Conservation (phyloP, 192 early-diverging fungal genomes). For the Backusella liffmaniae region DNA sequence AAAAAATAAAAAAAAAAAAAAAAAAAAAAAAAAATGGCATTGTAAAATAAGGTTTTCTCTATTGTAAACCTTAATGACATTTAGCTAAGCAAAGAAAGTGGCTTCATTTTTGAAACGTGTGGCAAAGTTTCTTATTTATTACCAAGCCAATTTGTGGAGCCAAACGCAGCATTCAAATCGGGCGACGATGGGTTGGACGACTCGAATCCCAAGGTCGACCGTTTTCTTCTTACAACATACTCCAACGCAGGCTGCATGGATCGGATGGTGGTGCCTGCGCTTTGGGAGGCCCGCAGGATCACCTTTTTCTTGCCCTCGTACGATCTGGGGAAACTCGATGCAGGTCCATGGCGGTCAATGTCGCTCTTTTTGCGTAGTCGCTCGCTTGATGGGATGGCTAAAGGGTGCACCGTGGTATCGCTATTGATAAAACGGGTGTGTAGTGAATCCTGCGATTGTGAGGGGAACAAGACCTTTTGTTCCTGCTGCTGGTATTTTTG, state of each 20-base stretch:
- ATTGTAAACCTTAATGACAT: too few relatives aligned
- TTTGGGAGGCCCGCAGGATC: not conserved
- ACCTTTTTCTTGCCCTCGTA: not conserved
- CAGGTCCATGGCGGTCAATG: slow-evolving; percentile 8
- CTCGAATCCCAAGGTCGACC: not conserved
- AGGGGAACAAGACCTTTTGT: not conserved
- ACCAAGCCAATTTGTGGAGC: slow-evolving; percentile 14
- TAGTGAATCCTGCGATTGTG: not conserved
- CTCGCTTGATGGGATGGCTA: not conserved
- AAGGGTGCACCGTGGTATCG: not conserved
- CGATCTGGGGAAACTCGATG: slow-evolving; percentile 8
- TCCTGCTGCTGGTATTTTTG: not conserved
- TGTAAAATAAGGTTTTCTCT: too few relatives aligned
- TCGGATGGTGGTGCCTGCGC: not conserved
- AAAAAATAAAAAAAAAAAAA: too few relatives aligned
- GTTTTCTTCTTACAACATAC: slow-evolving; percentile 13
- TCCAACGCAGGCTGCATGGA: slow-evolving; percentile 1
- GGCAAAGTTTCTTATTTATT: not conserved
- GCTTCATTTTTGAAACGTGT: not conserved
- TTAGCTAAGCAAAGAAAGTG: not conserved
- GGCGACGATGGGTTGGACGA: not conserved
- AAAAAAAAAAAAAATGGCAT: too few relatives aligned
- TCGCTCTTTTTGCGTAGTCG: slow-evolving; percentile 11
- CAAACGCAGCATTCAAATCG: slow-evolving; percentile 1
- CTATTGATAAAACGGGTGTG: slow-evolving; percentile 1